Base-by-base conservation (phyloP, 768 basidiomycete genomes). In the Termitomyces sp. region DNA sequence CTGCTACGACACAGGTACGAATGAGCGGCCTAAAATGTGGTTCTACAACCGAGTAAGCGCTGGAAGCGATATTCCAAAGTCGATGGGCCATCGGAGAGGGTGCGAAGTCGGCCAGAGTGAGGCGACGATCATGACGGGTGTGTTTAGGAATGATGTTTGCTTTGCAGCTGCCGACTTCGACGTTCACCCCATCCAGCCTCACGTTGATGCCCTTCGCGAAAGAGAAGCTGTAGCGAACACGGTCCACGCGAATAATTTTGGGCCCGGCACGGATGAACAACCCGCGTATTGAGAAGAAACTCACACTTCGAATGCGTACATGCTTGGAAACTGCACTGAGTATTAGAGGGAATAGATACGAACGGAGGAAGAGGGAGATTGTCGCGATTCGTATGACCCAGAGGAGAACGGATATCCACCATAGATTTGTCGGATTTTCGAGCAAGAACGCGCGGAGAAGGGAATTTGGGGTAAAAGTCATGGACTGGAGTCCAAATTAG, bases 261-360 rank as follows among this genome's bases (percentile, higher is more conserved):
- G 68, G 71, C 31, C 85, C 85, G 33, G 75, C 76, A 48, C 82
- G 79, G 60, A 89, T 79, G 70, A 87, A 90, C 22, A 92, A 74
- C 36, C 90, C 90, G 55, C 89, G 86, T 59, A 93, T 83, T 20
- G 90, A 93, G 55, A 88, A 82, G 41, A 88, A 74, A 67, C 90
- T 91, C 57, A 91, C 80, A 68, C 87, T 90, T 42, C 85, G 82
- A 36, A 91, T 78, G 33, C 86, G 84, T 60, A 91, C 74, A 63
- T 80, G 84, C 49, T 79, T 79, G n/a, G 86, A 87, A 56, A 84
- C 72, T 45, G 79, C 77, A 53, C 79, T 75, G 34, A 91, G 76
- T 47, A 87, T 68, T 72, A 81, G 85, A 54, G 89, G 89, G 3
- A 81, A 78, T 59, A 91, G 74, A 65, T 86, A 88, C 0, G 84